Base-by-base conservation (phyloP, 768 basidiomycete genomes). In the Lanmaoa pseudosensibilis region DNA sequence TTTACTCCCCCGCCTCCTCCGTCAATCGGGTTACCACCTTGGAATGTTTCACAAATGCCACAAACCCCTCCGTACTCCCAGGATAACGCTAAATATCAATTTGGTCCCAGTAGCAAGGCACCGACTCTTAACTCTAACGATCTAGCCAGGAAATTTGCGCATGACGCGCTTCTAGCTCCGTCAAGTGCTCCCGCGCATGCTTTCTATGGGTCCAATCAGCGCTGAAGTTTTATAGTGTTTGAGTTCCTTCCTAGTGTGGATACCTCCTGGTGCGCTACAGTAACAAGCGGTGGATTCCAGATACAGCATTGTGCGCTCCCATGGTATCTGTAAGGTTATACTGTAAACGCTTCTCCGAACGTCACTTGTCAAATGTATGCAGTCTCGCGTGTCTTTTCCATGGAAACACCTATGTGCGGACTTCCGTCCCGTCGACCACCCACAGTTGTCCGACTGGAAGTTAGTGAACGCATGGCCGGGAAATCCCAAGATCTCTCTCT, bases 371-470 rank as follows among this genome's bases (percentile, higher is more conserved):
- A 46, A 47, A 43, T 16, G 21, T 16, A 25, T 27, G 19, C 30
- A 25, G 19, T 36, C 40, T 57, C 43, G 38, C 23, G 23, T 34
- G 19, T 15, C 15, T 45, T 58, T 46, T 36, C 47, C 54, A 69
- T 56, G 45, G 54, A 47, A 61, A 56, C 53, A 18, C 38, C 34
- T 48, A 18, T 21, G 32, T 51, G 47, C 48, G 47, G 58, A 54
- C 46, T 41, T 49, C 45, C 48, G 56, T 53, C 33, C 49, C 30
- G 25, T 45, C 36, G 15, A 46, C n/a, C 38, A 52, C 39, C 45
- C 47, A 52, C 48, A 47, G 25, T 13, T 52, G 39, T 50, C 45
- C 27, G 11, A 36, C 25, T 45, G 30, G 34, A 49, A 32, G 9
- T 46, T 27, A 21, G 39, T 13, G 30, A 52, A 46, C 38, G 18